Conservation (phyloP, 202 grass and related monocot genomes). For the Bolboschoenoplectus hybrid region DNA sequence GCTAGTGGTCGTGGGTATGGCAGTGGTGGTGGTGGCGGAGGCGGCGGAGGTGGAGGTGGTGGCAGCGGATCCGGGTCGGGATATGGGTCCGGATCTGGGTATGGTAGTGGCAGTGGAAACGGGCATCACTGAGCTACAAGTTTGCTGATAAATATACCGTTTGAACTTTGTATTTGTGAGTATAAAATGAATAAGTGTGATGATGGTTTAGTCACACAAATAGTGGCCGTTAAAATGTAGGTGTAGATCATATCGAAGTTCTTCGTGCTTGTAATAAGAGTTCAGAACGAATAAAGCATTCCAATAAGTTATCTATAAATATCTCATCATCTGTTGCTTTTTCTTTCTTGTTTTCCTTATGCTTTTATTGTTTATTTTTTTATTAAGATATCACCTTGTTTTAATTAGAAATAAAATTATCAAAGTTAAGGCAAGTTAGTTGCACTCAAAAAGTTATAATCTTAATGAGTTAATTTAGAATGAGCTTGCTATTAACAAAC, state of each 20-base stretch:
- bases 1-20: conserved; percentile 20
- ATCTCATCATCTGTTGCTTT: background rate
- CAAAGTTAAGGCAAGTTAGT: no score
- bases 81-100: conserved; percentile 34
- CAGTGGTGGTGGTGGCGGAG: background rate
- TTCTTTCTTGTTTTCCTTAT: no score
- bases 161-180: background rate
- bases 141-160: background rate
- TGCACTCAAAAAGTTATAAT: no score
- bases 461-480: no score
- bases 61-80: conserved; percentile 34
- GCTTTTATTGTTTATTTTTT: no score
- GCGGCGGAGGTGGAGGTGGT: conserved; percentile 10
- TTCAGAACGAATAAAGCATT: no score
- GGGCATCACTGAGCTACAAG: background rate
- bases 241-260: no score
- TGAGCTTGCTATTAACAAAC: no score
- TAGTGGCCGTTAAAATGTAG: no score
- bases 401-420: no score
- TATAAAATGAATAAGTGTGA: background rate
- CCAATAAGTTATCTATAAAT: background rate
- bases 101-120: conserved; percentile 32
- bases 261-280: no score
- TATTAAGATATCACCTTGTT: no score
- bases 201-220: background rate